These are phyloP conservation scores for Spencermartinsiella ligniputridi DNA, from an alignment of 1,139 yeast genomes.

Conservation along the genomic window DNA sequence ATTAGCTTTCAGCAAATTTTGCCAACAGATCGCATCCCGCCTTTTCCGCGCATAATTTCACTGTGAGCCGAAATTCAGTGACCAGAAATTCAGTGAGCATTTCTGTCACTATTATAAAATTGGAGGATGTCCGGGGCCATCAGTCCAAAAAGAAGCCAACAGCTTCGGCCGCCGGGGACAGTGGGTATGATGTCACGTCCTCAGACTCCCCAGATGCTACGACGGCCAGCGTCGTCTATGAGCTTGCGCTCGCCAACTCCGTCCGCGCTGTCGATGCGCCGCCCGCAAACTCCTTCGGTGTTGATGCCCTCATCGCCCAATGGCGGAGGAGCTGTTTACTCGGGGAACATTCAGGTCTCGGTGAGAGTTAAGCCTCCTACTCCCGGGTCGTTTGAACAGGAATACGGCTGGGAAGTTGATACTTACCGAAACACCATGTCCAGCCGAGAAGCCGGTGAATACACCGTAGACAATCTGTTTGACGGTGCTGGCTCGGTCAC, in stretches of 20 bases:
- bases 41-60: too few relatives aligned
- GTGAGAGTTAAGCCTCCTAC: conserved; percentile 31
- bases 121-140: not conserved
- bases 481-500: conserved; percentile 33
- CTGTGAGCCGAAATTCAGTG: too few relatives aligned
- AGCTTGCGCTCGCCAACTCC: conserved; percentile 30
- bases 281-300: conserved; percentile 23
- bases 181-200: conserved; percentile 19
- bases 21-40: too few relatives aligned
- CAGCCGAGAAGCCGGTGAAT: conserved; percentile 39
- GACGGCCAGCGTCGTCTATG: conserved; percentile 28
- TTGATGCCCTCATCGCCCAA: not conserved
- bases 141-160: conserved; percentile 1
- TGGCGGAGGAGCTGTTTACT: conserved; percentile 16
- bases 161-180: conserved; percentile 3
- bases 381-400: conserved; percentile 6
- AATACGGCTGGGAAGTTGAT: conserved; percentile 26
- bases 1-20: too few relatives aligned
- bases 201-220: conserved; percentile 25
- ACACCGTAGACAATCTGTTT: conserved; percentile 75
- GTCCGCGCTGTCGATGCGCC: conserved; percentile 13
- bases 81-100: too few relatives aligned
- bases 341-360: conserved; percentile 36
- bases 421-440: conserved; percentile 20
- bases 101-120: too few relatives aligned